These are phyloP conservation scores for Paramecium primaurelia DNA, from an alignment of 73 alveolate genomes.

Conservation along the genomic window DNA sequence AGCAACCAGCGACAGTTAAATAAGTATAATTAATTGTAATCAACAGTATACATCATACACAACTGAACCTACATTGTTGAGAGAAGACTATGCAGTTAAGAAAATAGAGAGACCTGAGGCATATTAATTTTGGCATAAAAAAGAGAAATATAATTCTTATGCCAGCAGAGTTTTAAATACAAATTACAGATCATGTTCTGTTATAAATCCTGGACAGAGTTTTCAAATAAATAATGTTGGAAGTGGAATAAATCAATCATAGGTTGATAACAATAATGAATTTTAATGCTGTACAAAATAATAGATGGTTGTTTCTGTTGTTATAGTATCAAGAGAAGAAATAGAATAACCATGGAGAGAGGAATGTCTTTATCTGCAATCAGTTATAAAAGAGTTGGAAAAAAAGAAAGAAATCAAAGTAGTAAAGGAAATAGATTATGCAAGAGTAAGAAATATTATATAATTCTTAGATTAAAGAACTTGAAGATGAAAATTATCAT, in stretches of 20 bases:
- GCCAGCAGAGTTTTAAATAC: constrained; percentile 19
- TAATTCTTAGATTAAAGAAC: background rate
- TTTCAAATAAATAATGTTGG: background rate
- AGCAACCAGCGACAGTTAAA: background rate
- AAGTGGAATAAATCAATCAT: background rate
- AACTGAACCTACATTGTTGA: background rate
- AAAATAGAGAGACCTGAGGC: constrained; percentile 27
- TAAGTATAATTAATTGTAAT: background rate
- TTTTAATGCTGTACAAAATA: background rate
- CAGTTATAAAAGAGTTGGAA: background rate
- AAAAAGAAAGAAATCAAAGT: background rate
- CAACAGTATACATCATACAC: background rate
- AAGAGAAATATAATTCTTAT: background rate
- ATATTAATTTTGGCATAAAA: constrained; percentile 15
- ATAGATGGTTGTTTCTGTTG: constrained; percentile 14
- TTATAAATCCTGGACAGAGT: background rate
- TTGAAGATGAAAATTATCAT: background rate
- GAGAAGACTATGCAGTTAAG: background rate
- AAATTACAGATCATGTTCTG: background rate
- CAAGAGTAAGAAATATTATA: background rate
- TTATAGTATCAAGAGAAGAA: background rate
- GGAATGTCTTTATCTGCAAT: background rate
- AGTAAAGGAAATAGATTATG: constrained; percentile 12
- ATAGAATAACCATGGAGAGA: constrained; percentile 17
- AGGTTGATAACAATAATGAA: background rate